These are phyloP conservation scores for Nakataea oryzae DNA, from an alignment of 2,329 filamentous ascomycete genomes.

Conservation along the genomic window DNA sequence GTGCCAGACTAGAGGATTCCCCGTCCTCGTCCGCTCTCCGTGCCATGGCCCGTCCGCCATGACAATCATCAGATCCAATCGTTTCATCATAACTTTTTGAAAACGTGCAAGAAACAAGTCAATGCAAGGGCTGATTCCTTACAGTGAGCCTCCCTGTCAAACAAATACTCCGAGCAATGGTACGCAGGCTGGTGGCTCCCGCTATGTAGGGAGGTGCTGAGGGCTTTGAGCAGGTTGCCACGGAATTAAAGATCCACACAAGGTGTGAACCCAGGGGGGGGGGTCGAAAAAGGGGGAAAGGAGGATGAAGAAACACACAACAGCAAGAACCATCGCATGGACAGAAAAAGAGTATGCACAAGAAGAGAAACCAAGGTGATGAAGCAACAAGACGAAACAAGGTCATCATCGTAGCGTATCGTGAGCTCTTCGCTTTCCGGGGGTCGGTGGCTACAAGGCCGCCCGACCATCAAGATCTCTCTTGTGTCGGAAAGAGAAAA, in stretches of 20 bases:
- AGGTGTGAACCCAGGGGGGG: not conserved
- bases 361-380: not conserved
- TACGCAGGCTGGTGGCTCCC: too few species aligned
- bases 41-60: not conserved
- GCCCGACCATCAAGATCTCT: not conserved
- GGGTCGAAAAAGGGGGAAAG: not conserved
- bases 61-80: not conserved
- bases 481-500: not conserved
- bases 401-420: not conserved
- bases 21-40: not conserved
- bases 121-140: not conserved
- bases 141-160: not conserved
- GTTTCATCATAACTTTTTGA: not conserved
- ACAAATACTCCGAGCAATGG: too few species aligned
- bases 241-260: not conserved
- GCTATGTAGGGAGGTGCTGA: too few species aligned
- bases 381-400: not conserved
- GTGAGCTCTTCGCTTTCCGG: not conserved
- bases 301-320: not conserved
- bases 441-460: not conserved
- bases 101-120: conserved; percentile 5
- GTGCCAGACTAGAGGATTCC: conserved; percentile 4
- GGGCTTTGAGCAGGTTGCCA: too few species aligned
- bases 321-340: not conserved
- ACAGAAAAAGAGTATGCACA: not conserved